phyloP scores from a whole-genome alignment of 805 yeast species.

The Wickerhamomyces strasburgensis region DNA sequence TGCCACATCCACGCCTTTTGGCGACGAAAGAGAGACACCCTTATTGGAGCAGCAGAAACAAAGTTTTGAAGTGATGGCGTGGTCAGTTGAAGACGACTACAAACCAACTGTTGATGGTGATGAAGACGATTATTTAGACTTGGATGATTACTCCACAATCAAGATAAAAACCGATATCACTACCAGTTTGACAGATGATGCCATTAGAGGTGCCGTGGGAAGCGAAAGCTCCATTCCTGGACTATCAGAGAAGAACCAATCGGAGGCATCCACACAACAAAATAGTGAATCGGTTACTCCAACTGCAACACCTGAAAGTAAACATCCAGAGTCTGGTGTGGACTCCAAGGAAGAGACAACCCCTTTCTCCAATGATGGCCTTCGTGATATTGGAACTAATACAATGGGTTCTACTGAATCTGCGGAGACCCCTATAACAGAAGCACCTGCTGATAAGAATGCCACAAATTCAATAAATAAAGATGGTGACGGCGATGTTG shows the following conservation, averaged over 20 bases:
- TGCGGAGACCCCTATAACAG: background rate
- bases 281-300: too few relatives aligned
- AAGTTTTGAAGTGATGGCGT: conserved; percentile 28
- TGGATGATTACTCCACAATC: conserved; percentile 33
- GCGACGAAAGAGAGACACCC: conserved; percentile 19
- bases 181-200: conserved; percentile 37
- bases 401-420: conserved; percentile 11
- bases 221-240: conserved; percentile 42
- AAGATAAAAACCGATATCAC: conserved; percentile 14
- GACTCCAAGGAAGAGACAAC: background rate
- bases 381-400: background rate
- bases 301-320: conserved; percentile 1
- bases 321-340: background rate
- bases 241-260: conserved; percentile 28
- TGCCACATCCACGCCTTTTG: conserved; percentile 24
- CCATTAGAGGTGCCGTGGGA: conserved; percentile 53
- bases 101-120: conserved; percentile 30
- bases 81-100: conserved; percentile 25
- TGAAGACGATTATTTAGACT: conserved; percentile 40
- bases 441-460: background rate
- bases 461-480: conserved; percentile 1
- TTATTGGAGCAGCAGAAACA: conserved; percentile 12
- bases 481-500: conserved; percentile 22
- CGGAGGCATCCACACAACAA: too few relatives aligned
- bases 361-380: background rate